phyloP scores from a whole-genome alignment of 2,329 filamentous ascomycete species.

The Seiridium unicorne region DNA sequence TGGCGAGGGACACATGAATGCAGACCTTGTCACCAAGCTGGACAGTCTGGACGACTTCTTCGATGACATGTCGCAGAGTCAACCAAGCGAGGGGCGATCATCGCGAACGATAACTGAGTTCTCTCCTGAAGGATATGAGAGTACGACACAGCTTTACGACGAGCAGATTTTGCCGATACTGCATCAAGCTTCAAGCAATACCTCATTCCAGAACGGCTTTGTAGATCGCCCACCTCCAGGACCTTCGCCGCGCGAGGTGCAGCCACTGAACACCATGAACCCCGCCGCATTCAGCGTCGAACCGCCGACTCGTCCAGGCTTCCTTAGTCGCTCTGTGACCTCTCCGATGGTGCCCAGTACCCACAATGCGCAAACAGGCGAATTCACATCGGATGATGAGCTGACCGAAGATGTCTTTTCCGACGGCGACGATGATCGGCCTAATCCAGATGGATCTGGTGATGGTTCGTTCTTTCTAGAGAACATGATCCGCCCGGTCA shows the following conservation, averaged over 20 bases:
- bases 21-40: constrained; percentile 75
- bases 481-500: constrained; percentile 59
- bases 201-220: constrained; percentile 86
- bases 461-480: constrained; percentile 56
- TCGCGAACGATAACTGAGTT: constrained; percentile 65
- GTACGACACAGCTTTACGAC: constrained; percentile 82
- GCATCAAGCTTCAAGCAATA: constrained; percentile 78
- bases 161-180: constrained; percentile 90
- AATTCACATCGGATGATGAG: constrained; percentile 77
- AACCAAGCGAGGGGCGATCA: constrained; percentile 61
- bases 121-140: constrained; percentile 65
- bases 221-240: constrained; percentile 58
- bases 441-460: constrained; percentile 26
- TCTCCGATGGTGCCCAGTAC: constrained; percentile 66
- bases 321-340: constrained; percentile 82
- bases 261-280: constrained; percentile 58
- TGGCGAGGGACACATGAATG: constrained; percentile 68
- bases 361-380: constrained; percentile 53
- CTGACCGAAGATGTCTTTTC: constrained; percentile 72
- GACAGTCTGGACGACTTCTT: constrained; percentile 83
- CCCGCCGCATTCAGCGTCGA: constrained; percentile 54
- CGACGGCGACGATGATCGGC: constrained; percentile 65
- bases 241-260: constrained; percentile 58
- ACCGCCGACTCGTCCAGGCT: constrained; percentile 54
- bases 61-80: constrained; percentile 62